Evolutionary conservation across 2,329 filamentous ascomycete genomes (phyloP).

Genomic region (Aspergillus uvarum): DNA sequence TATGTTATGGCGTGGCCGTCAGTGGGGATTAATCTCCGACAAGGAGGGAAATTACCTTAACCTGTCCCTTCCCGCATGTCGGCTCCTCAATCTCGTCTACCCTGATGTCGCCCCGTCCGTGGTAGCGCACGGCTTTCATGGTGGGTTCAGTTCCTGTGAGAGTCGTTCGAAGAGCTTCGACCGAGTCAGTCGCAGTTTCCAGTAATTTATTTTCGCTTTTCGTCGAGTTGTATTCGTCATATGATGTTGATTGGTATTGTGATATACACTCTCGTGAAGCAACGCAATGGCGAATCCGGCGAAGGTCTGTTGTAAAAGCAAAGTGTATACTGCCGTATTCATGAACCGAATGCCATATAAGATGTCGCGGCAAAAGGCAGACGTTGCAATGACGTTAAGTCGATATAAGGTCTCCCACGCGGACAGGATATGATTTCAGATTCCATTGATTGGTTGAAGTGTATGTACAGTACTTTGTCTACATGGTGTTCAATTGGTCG

Average conservation of each 20-base stretch:
- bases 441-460: neutral
- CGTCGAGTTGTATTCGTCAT: neutral
- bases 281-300: neutral
- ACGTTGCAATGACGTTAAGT: neutral
- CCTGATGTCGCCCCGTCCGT: slow-evolving; percentile 37
- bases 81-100: slow-evolving; percentile 38
- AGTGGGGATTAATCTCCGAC: neutral
- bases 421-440: neutral
- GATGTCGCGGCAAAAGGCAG: neutral
- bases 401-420: neutral
- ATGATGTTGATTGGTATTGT: neutral
- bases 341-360: too few relatives aligned
- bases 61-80: slow-evolving; percentile 51
- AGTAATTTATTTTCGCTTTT: neutral
- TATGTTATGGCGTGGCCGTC: neutral
- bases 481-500: neutral
- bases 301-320: neutral
- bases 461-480: neutral
- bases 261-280: neutral
- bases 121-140: slow-evolving; percentile 41
- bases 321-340: too few relatives aligned
- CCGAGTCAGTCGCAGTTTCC: slow-evolving; percentile 5
- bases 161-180: neutral
- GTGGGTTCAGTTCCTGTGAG: neutral
- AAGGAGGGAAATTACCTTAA: slow-evolving; percentile 35